Percentiles rank a stretch among this genome's conserved stretches.
phyloP scores from a whole-genome alignment of 148 eudicot species.

The Mesembryanthemum crystallinum region DNA sequence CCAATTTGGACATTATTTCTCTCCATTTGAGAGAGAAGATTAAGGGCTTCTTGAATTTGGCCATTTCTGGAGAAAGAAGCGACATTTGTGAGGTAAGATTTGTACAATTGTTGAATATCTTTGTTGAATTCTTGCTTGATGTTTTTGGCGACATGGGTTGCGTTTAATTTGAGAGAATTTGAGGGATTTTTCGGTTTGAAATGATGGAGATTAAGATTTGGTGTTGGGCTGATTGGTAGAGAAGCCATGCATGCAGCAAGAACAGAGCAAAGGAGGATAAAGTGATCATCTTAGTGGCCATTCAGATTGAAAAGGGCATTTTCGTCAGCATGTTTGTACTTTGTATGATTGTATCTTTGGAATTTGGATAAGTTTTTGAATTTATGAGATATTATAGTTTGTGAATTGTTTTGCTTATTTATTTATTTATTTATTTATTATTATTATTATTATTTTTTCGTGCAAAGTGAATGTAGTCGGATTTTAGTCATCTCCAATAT shows the following conservation, averaged over 20 bases:
- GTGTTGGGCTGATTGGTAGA: constrained; percentile 24
- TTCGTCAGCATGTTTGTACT: background rate
- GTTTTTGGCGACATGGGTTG: constrained; percentile 21
- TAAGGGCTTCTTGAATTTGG: constrained; percentile 38
- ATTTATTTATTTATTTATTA: too few relatives aligned
- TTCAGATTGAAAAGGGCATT: constrained; percentile 3
- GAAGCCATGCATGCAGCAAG: constrained; percentile 41
- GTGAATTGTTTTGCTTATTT: background rate
- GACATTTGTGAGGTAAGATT: constrained; percentile 25
- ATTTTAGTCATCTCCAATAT: too few relatives aligned
- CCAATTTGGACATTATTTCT: constrained; percentile 28
- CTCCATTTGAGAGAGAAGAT: constrained; percentile 32
- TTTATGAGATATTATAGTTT: too few relatives aligned
- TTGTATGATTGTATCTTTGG: background rate
- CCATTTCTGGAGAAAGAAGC: constrained; percentile 36
- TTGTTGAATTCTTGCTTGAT: constrained; percentile 25
- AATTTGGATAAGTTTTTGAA: background rate
- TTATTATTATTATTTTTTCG: too few relatives aligned
- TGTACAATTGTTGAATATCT: constrained; percentile 5
- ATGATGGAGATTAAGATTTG: constrained; percentile 23
- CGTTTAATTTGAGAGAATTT: constrained; percentile 17
- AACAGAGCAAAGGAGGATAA: constrained; percentile 17
- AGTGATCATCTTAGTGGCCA: constrained; percentile 15
- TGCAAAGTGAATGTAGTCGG: too few relatives aligned
- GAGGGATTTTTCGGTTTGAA: constrained; percentile 13